Evolutionary conservation across 2,329 filamentous ascomycete genomes (phyloP).

Genomic region (Fusarium paranaense): DNA sequence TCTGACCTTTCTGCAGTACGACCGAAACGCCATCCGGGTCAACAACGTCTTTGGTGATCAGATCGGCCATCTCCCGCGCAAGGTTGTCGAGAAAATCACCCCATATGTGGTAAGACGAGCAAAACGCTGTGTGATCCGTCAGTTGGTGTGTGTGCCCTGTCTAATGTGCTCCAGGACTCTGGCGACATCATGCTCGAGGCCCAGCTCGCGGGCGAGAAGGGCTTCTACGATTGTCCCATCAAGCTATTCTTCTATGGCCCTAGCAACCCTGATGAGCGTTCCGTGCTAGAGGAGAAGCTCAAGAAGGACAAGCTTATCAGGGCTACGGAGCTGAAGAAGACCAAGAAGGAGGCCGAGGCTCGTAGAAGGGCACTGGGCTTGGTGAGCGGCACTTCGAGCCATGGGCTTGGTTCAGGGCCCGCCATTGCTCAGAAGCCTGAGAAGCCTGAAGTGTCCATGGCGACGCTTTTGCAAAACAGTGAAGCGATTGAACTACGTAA

Average conservation of each 20-base stretch:
- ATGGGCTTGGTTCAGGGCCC: slow-evolving; percentile 49
- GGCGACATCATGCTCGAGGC: slow-evolving; percentile 75
- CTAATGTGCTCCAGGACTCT: slow-evolving; percentile 59
- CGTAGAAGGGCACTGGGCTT: slow-evolving; percentile 59
- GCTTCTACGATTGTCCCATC: slow-evolving; percentile 78
- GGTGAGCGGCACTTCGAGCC: slow-evolving; percentile 52
- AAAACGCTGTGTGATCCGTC: not conserved
- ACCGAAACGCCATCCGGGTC: slow-evolving; percentile 81
- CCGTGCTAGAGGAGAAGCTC: slow-evolving; percentile 70
- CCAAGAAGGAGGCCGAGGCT: slow-evolving; percentile 64
- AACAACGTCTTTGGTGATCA: slow-evolving; percentile 80
- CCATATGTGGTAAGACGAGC: slow-evolving; percentile 70
- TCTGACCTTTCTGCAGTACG: slow-evolving; percentile 59
- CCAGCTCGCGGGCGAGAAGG: slow-evolving; percentile 74
- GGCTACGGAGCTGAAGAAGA: slow-evolving; percentile 66
- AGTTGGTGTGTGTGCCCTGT: not conserved
- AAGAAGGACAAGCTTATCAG: slow-evolving; percentile 73
- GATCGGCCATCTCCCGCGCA: slow-evolving; percentile 81
- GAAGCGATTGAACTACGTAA: slow-evolving; percentile 75
- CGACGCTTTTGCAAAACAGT: slow-evolving; percentile 74
- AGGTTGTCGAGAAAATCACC: slow-evolving; percentile 76
- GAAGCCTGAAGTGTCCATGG: slow-evolving; percentile 61
- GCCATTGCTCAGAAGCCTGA: slow-evolving; percentile 46
- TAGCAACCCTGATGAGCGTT: slow-evolving; percentile 62
- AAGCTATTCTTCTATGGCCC: slow-evolving; percentile 77